phyloP scores from a whole-genome alignment of 1,284 basidiomycete genomes.

The Vanrija sp. region DNA sequence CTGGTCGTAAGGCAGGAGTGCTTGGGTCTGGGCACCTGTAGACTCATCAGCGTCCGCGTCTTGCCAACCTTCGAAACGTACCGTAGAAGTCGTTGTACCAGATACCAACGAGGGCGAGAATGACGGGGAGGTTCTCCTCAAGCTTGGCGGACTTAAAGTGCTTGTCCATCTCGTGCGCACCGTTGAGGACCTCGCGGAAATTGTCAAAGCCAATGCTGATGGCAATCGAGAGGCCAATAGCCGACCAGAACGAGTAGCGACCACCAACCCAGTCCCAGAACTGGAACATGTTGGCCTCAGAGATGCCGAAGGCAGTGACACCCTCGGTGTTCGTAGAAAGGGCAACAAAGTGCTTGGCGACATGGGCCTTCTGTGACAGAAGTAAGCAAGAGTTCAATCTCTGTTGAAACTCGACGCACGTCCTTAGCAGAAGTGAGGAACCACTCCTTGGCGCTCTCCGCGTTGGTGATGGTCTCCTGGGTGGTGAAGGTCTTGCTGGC shows the following conservation, averaged over 20 bases:
- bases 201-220: slow-evolving; percentile 90
- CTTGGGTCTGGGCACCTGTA: slow-evolving; percentile 74
- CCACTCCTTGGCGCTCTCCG: slow-evolving; percentile 89
- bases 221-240: slow-evolving; percentile 92
- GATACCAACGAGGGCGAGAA: slow-evolving; percentile 86
- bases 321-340: slow-evolving; percentile 93
- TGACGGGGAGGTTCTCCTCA: slow-evolving; percentile 87
- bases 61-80: slow-evolving; percentile 29
- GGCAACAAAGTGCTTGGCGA: slow-evolving; percentile 98
- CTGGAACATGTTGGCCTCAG: slow-evolving; percentile 93
- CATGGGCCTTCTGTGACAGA: slow-evolving; percentile 64
- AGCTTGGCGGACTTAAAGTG: slow-evolving; percentile 88
- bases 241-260: slow-evolving; percentile 96
- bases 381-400: neutral
- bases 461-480: slow-evolving; percentile 99
- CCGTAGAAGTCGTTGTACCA: slow-evolving; percentile 99
- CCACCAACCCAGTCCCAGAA: slow-evolving; percentile 99
- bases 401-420: slow-evolving; percentile 37
- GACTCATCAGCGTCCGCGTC: no score
- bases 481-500: slow-evolving; percentile 99
- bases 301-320: slow-evolving; percentile 93
- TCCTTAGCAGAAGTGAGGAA: slow-evolving; percentile 82
- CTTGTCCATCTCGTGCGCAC: slow-evolving; percentile 96
- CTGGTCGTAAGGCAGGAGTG: slow-evolving; percentile 94
- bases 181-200: slow-evolving; percentile 83